Conservation (phyloP, 1,284 basidiomycete genomes). For the Amylostereum chailletii region DNA sequence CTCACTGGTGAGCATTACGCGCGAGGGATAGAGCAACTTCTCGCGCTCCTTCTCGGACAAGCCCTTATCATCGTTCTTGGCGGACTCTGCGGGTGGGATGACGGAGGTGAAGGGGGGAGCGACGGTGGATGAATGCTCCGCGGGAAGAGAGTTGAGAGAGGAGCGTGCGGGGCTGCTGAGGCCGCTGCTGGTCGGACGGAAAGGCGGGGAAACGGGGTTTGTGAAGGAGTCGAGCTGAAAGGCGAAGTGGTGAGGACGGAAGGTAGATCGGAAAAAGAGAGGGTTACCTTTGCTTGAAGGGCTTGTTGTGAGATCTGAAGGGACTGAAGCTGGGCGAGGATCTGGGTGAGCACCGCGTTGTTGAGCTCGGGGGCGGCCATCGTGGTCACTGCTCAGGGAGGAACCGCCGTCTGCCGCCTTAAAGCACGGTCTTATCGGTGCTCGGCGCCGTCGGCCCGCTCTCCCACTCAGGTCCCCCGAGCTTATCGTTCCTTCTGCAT, state of each 20-base stretch:
- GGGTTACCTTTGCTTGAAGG: constrained; percentile 61
- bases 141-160: constrained; percentile 8
- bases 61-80: constrained; percentile 11
- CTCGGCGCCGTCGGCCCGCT: not conserved
- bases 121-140: constrained; percentile 13
- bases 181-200: constrained; percentile 17
- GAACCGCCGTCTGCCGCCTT: not conserved
- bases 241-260: not conserved
- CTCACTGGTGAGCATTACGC: constrained; percentile 77
- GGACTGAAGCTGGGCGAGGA: constrained; percentile 58
- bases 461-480: too few relatives aligned
- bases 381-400: constrained; percentile 9
- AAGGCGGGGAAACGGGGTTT: constrained; percentile 16
- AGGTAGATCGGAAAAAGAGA: not conserved
- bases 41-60: constrained; percentile 59
- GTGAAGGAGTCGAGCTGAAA: constrained; percentile 30
- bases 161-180: constrained; percentile 16
- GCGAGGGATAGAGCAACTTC: constrained; percentile 64
- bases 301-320: constrained; percentile 67
- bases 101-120: constrained; percentile 13
- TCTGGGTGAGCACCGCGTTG: constrained; percentile 63
- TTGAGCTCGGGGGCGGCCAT: constrained; percentile 32
- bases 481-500: not conserved
- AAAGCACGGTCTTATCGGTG: not conserved
- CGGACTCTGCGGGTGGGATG: constrained; percentile 11